Evolutionary conservation across 495 filamentous ascomycete species (phyloP), one percentile per base, ranked within the genome.

Genomic region (Bathelium albidoporum): DNA sequence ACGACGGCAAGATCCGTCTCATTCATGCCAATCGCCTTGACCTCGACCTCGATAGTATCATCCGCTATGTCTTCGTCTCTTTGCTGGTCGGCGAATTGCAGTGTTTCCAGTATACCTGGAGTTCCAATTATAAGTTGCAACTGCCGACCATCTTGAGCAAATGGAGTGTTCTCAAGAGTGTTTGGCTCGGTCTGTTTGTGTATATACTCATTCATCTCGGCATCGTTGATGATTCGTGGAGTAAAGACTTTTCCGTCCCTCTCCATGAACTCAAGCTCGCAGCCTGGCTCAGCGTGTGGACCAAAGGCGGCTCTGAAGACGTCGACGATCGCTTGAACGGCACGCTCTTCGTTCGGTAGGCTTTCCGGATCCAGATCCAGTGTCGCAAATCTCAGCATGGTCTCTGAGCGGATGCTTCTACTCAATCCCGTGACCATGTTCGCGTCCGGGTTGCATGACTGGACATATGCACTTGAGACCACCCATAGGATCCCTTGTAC

Each of bases 11-110:
- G 12, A 24, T 63, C 61, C 9, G 28, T 24, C 28, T 59, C 43
- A 11, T 64, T 64, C 12, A 64, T 18, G 2, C 34, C 53, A 0
- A 32, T 24, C 0, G 62, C 62, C 24, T 64, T 64, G n/a, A 43
- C 28, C 32, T 64, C 62, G 39, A 64, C 60, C 2, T 60, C 55
- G 20, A 64, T 44, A 20, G 58, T 29, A 22, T 59, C 49, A 11
- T 36, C 53, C 2, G 43, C 32, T 1, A 64, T 31, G 9, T 34
- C 18, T 10, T 18, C 44, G 5, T 16, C 20, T n/a, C 5, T 49
- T 16, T 5, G 31, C 18, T 60, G n/a, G n/a, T 34, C 39, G 31
- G 36, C 59, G 18, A 34, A 63, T n/a, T 59, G 29, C n/a, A 63
- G 61, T 14, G 44, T 63, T 16, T 63, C 61, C 4, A 63, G 61